Evolutionary conservation across 306 rosid species (phyloP).

Genomic region (Rosa multiflora): DNA sequence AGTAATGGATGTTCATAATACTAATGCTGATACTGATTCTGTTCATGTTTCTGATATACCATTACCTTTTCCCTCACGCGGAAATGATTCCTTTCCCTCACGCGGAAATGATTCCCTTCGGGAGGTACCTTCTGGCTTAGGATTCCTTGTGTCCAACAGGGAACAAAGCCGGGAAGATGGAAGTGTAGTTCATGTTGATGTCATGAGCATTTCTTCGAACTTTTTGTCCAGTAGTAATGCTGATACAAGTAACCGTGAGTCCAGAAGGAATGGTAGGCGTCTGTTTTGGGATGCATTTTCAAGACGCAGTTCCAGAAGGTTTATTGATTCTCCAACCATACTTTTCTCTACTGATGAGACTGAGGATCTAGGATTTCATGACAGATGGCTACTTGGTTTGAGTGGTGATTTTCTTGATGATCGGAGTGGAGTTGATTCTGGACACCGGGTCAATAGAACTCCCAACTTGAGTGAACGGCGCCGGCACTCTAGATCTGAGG

Average conservation of each 20-base stretch:
- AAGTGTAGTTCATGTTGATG: slow-evolving; percentile 71
- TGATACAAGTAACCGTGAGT: slow-evolving; percentile 51
- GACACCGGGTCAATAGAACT: slow-evolving; percentile 59
- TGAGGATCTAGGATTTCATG: slow-evolving; percentile 67
- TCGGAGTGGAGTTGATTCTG: slow-evolving; percentile 52
- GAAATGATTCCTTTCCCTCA: slow-evolving; percentile 48
- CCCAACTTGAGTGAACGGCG: slow-evolving; percentile 61
- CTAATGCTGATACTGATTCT: slow-evolving; percentile 40
- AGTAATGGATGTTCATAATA: slow-evolving; percentile 25
- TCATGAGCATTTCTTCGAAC: slow-evolving; percentile 78
- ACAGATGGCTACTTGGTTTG: slow-evolving; percentile 91
- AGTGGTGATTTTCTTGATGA: slow-evolving; percentile 69
- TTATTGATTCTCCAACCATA: slow-evolving; percentile 69
- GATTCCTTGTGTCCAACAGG: slow-evolving; percentile 70
- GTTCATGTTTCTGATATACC: slow-evolving; percentile 48
- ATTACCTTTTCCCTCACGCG: slow-evolving; percentile 44
- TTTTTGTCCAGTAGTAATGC: slow-evolving; percentile 50
- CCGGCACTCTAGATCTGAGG: slow-evolving; percentile 85
- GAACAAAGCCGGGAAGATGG: slow-evolving; percentile 62
- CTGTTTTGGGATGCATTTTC: slow-evolving; percentile 91
- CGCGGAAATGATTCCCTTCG: slow-evolving; percentile 53
- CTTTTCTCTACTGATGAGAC: slow-evolving; percentile 62
- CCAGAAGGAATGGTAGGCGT: slow-evolving; percentile 83
- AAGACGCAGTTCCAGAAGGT: slow-evolving; percentile 80
- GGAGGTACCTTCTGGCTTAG: slow-evolving; percentile 69